These are phyloP conservation scores for Dactylis glomerata DNA, from an alignment of 176 grass and related monocot species.

Conservation along the genomic window DNA sequence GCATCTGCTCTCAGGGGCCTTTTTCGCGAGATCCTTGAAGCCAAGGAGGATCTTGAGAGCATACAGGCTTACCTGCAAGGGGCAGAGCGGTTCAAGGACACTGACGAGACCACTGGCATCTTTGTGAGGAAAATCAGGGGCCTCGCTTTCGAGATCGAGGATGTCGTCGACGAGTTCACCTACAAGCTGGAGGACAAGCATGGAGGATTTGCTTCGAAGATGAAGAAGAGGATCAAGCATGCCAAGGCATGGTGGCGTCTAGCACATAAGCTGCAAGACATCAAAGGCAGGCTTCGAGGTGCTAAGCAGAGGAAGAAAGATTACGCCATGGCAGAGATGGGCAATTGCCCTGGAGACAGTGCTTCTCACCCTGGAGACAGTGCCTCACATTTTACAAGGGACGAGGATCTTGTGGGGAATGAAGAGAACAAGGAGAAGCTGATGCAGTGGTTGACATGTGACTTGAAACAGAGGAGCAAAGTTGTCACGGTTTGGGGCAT, in stretches of 20 bases:
- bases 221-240: background rate
- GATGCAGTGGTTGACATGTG: background rate
- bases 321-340: background rate
- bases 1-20: background rate
- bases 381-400: background rate
- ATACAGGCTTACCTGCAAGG: background rate
- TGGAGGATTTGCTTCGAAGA: background rate
- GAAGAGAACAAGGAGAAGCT: background rate
- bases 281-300: background rate
- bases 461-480: background rate
- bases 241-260: background rate
- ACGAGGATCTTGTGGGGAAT: conserved; percentile 17
- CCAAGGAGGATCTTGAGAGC: background rate
- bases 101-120: background rate
- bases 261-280: background rate
- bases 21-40: background rate
- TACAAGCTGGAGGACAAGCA: background rate
- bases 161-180: background rate
- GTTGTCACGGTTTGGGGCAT: background rate
- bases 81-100: background rate
- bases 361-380: no score
- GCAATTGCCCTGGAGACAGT: no score
- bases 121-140: background rate
- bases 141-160: background rate
- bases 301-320: background rate